Base-by-base conservation (phyloP, 768 basidiomycete species). In the Lactarius hatsudake region DNA sequence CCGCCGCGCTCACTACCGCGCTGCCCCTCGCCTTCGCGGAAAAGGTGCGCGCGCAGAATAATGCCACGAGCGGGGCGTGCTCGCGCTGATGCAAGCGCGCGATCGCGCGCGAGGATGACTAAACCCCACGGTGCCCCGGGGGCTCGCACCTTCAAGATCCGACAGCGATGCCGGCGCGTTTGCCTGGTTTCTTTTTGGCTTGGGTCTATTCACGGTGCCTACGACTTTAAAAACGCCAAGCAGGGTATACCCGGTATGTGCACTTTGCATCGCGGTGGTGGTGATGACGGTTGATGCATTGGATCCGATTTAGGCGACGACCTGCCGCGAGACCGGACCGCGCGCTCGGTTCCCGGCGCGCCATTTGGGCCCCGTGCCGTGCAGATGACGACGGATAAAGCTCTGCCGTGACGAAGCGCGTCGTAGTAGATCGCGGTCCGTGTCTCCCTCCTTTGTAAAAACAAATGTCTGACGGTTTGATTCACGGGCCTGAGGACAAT, bases 351-450 rank as follows among this genome's bases (percentile, higher is more conserved):
- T 96, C 75, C 91, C 93, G 1, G 84, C 84, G 7, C 84, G 97
- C 38, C 92, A 91, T 76, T 81, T 99, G 9, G 95, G 94, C 0
- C 80, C 87, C 2, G 81, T 94, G 1, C 87, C 2, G 81, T 94
- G 1, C 97, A 99, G 77, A 99, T 98, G 97, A 98, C 97, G 36
- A 99, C 96, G 0, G 96, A 99, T 77, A 98, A 96, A 1, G 96
- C 96, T 0, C 80, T 0, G 93, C 90, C 5, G 96, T 97, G 5
- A 93, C 94, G 0, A 95, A 94, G 74, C 77, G 85, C 5, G 89
- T 96, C 17, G 87, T 94, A 0, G 76, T 87, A 57, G 91, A 95
- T 75, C 82, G 86, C 73, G 78, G 87, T 87, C 68, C 61, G 82
- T 73, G 4, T 9, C 64, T 28, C 0, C 18, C 6, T 12, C 28